Base-by-base conservation (phyloP, 1,139 yeast genomes). In the Williopsis jadinii region DNA sequence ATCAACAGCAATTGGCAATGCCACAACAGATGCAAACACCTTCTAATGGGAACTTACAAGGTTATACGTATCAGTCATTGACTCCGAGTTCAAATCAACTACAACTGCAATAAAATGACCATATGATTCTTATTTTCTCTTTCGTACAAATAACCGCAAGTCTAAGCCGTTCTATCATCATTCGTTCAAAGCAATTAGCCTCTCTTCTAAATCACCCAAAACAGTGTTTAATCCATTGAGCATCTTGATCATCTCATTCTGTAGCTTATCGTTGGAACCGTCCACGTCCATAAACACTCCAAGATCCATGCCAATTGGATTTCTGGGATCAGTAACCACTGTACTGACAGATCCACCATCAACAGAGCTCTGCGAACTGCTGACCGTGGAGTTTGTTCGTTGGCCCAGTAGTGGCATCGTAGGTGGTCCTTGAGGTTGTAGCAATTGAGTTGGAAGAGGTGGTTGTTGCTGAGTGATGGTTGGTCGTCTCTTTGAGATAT, bases 121-220 rank as follows among this genome's bases (percentile, higher is more conserved):
- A 19, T 19, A 19, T 19, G 6, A 19, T 19, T 4, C n/a, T n/a
- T n/a, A n/a, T n/a, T n/a, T n/a, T 19, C 6, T 19, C 24, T 6
- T 19, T 19, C 24, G 24, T 19, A 19, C 24, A 19, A 6, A 19
- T 19, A 19, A 19, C 4, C 6, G 24, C n/a, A n/a, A 19, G 24
- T 19, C 24, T 19, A 19, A 19, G 24, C 24, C 6, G 24, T 19
- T 19, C 6, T 29, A 12, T 3, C 8, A 12, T 31, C 30, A 47
- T 43, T 55, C 54, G 37, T 43, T 43, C 45, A 54, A 37, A 26
- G 47, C 47, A 28, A 35, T 34, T 13, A 58, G 38, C 34, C 48
- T 54, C 28, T 56, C 59, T 40, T 56, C 61, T 45, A 58, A 47
- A 6, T 45, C 39, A 8, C 52, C 52, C 35, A 58, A 35, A 32